Evolutionary conservation across 176 grass and related monocot genomes (phyloP).

Genomic region (Avena atlantica): DNA sequence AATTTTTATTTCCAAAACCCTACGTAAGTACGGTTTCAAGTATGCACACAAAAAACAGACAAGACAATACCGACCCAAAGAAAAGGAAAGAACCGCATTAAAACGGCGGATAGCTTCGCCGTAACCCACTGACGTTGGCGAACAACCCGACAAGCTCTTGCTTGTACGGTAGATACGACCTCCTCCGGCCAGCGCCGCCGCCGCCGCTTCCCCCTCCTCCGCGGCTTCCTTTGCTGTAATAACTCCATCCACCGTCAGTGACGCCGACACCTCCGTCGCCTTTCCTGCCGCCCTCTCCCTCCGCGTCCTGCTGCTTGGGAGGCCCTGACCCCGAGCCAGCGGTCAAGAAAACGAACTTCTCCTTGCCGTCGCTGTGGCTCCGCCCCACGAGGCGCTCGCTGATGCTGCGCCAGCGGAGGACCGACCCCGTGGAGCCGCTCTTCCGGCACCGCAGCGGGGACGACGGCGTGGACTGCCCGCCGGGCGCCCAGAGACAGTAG

Average conservation of each 20-base stretch:
- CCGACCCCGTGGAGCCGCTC: conserved; percentile 88
- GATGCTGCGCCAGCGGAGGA: conserved; percentile 80
- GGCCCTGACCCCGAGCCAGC: conserved; percentile 15
- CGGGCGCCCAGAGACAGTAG: conserved; percentile 85
- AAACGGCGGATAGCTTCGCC: conserved; percentile 67
- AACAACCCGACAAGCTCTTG: conserved; percentile 80
- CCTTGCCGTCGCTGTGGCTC: conserved; percentile 97
- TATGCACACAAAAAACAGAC: conserved; percentile 37
- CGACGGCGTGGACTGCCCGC: conserved; percentile 41
- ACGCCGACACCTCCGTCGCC: background rate
- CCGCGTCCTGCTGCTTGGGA: conserved; percentile 8
- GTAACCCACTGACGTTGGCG: conserved; percentile 78
- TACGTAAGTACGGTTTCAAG: background rate
- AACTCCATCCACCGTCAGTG: conserved; percentile 41
- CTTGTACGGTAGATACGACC: conserved; percentile 87
- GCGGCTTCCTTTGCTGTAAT: conserved; percentile 47
- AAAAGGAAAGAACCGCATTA: background rate
- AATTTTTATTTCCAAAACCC: background rate
- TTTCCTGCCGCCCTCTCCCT: background rate
- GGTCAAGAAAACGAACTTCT: conserved; percentile 90
- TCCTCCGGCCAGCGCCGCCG: conserved; percentile 41
- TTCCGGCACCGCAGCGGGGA: conserved; percentile 70
- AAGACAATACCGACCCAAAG: background rate
- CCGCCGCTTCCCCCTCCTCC: conserved; percentile 16
- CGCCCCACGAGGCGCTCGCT: conserved; percentile 78